Evolutionary conservation across 495 filamentous ascomycete species (phyloP).

Genomic region (Penicillium paradoxum): DNA sequence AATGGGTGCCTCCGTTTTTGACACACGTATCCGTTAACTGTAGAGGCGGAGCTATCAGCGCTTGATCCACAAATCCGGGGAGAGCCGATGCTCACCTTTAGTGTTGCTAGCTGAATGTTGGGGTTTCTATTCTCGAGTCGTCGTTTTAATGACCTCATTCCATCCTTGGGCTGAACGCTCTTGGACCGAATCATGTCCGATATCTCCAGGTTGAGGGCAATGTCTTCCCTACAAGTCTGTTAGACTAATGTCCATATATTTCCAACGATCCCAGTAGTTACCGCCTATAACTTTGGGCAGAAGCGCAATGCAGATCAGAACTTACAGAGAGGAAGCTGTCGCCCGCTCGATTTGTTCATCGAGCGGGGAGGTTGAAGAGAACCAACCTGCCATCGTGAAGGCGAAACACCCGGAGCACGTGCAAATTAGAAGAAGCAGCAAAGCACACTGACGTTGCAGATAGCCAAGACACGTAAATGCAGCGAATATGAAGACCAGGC

Average conservation of each 20-base stretch:
- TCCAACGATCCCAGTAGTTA: neutral
- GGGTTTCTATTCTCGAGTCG: slow-evolving; percentile 95
- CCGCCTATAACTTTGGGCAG: neutral
- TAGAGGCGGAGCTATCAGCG: slow-evolving; percentile 12
- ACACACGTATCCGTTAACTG: slow-evolving; percentile 96
- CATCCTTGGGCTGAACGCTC: slow-evolving; percentile 92
- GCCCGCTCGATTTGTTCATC: slow-evolving; percentile 96
- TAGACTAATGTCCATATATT: neutral
- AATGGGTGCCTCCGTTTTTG: slow-evolving; percentile 97
- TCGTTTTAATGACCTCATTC: slow-evolving; percentile 91
- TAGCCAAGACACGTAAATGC: slow-evolving; percentile 2
- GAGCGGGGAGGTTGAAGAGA: slow-evolving; percentile 78
- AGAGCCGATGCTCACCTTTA: slow-evolving; percentile 57
- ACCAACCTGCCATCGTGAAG: slow-evolving; percentile 84
- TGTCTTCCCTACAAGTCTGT: slow-evolving; percentile 69
- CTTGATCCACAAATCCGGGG: neutral
- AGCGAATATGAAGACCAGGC: slow-evolving; percentile 14
- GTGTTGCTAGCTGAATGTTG: slow-evolving; percentile 86
- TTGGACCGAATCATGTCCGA: slow-evolving; percentile 95
- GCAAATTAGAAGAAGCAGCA: neutral
- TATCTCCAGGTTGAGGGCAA: slow-evolving; percentile 93
- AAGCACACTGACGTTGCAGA: neutral
- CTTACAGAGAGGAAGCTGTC: slow-evolving; percentile 85
- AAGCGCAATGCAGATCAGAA: slow-evolving; percentile 2
- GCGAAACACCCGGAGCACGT: neutral